Evolutionary conservation across 2,329 filamentous ascomycete species (phyloP).

Genomic region (Aspergillus pseudoviridinutans): DNA sequence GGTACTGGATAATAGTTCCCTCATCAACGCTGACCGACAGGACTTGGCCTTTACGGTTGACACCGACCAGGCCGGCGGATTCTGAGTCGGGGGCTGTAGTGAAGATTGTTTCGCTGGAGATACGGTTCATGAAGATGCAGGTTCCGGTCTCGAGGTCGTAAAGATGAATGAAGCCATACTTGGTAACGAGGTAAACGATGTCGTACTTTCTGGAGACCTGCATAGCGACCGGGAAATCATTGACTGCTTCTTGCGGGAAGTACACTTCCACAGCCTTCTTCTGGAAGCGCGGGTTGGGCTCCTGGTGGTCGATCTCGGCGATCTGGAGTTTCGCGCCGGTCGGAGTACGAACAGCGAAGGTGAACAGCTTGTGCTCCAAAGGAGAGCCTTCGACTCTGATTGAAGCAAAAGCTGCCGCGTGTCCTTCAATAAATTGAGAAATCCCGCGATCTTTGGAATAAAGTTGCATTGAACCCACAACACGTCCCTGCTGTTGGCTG

Average conservation of each 20-base stretch:
- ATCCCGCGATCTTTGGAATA: conserved; percentile 95
- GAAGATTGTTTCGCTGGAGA: conserved; percentile 98
- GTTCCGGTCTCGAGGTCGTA: conserved; percentile 95
- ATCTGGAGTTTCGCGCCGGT: conserved; percentile 94
- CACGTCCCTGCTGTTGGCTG: conserved; percentile 84
- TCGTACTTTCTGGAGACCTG: conserved; percentile 97
- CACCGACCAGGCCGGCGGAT: conserved; percentile 83
- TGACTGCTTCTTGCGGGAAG: conserved; percentile 91
- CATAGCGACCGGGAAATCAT: conserved; percentile 97
- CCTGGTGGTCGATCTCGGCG: conserved; percentile 92
- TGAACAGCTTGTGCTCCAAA: conserved; percentile 90
- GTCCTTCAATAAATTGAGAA: conserved; percentile 96
- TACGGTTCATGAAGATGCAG: conserved; percentile 99
- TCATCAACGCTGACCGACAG: conserved; percentile 93
- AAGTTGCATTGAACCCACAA: conserved; percentile 94
- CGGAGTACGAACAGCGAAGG: conserved; percentile 87
- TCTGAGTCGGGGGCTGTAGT: conserved; percentile 81
- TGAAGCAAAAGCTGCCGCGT: conserved; percentile 90
- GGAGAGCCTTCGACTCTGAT: conserved; percentile 83
- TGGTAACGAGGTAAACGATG: conserved; percentile 94
- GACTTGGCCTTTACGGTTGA: conserved; percentile 97
- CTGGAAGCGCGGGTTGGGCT: conserved; percentile 80
- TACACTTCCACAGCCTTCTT: conserved; percentile 98
- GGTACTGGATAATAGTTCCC: conserved; percentile 83
- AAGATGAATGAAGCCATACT: conserved; percentile 98